A percentile compares a stretch with the other conserved stretches of the same genome.
These are phyloP conservation scores for Psilocybe cubensis DNA, from an alignment of 768 basidiomycete species.

Conservation along the genomic window DNA sequence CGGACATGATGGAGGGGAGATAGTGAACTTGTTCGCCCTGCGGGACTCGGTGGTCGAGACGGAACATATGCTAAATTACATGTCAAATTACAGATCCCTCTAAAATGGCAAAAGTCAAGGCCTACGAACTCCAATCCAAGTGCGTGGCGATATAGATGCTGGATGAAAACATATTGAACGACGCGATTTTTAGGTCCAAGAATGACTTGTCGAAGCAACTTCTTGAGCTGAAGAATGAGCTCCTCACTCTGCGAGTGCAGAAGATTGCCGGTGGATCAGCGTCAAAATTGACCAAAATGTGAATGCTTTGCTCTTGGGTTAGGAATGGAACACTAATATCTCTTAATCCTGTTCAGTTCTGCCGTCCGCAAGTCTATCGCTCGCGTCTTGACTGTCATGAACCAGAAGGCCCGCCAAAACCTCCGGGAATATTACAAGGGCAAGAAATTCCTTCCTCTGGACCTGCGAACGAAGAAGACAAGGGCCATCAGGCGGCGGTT, in stretches of 20 bases:
- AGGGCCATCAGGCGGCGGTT: conserved; percentile 96
- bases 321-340: neutral
- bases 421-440: conserved; percentile 97
- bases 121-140: conserved; percentile 96
- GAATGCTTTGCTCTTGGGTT: conserved; percentile 33
- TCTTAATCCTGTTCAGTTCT: conserved; percentile 53
- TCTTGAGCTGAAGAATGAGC: conserved; percentile 92
- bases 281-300: conserved; percentile 98
- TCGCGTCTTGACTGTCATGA: conserved; percentile 97
- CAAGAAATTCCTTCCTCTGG: conserved; percentile 96
- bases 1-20: neutral
- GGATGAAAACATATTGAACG: conserved; percentile 15
- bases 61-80: conserved; percentile 10
- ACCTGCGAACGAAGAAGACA: conserved; percentile 97
- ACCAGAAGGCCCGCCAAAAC: conserved; percentile 97
- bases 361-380: conserved; percentile 98
- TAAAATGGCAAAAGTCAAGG: conserved; percentile 93
- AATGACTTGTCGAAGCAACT: conserved; percentile 96
- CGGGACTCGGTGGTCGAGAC: neutral
- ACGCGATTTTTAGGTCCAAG: conserved; percentile 71
- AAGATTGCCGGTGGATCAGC: conserved; percentile 97
- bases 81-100: conserved; percentile 30
- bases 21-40: neutral
- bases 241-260: conserved; percentile 92
- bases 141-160: conserved; percentile 40